A percentile compares a stretch with the other conserved stretches of the same genome.
Conservation (phyloP, 768 basidiomycete genomes). For the Pisolithus albus region DNA sequence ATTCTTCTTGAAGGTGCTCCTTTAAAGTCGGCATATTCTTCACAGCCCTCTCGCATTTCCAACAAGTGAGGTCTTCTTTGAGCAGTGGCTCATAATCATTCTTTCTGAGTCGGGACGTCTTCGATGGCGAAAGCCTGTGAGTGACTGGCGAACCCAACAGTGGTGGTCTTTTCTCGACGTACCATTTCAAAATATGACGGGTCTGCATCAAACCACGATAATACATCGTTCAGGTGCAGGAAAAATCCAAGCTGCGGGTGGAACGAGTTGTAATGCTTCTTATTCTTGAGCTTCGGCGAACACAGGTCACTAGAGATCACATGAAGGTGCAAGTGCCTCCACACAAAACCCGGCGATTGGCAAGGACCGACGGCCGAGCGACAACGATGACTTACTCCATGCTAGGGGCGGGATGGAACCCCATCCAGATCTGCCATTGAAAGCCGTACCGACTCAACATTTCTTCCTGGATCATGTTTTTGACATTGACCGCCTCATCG, state of each 20-base stretch:
- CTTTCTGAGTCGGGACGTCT: slow-evolving; percentile 51
- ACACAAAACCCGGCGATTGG: neutral
- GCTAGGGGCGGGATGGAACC: slow-evolving; percentile 82
- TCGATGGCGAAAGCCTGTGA: neutral
- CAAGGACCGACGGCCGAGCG: neutral
- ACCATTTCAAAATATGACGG: slow-evolving; percentile 49
- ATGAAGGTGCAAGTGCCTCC: slow-evolving; percentile 79
- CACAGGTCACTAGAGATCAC: slow-evolving; percentile 75
- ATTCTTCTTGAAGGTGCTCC: slow-evolving; percentile 69
- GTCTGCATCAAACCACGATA: slow-evolving; percentile 71
- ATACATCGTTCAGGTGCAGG: slow-evolving; percentile 67
- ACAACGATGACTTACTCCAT: slow-evolving; percentile 58
- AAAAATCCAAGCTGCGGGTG: slow-evolving; percentile 82
- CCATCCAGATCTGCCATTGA: slow-evolving; percentile 70
- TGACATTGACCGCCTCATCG: slow-evolving; percentile 50
- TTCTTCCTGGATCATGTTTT: slow-evolving; percentile 64
- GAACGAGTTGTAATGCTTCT: slow-evolving; percentile 91
- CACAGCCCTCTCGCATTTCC: slow-evolving; percentile 53
- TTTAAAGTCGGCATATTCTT: slow-evolving; percentile 74
- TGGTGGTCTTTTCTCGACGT: slow-evolving; percentile 14
- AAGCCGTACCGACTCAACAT: slow-evolving; percentile 72
- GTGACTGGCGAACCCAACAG: neutral
- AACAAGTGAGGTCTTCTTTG: slow-evolving; percentile 64
- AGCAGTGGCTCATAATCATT: slow-evolving; percentile 58
- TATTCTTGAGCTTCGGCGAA: slow-evolving; percentile 67